phyloP scores from a whole-genome alignment of 2,329 filamentous ascomycete species.

The Aspergillus texensis region DNA sequence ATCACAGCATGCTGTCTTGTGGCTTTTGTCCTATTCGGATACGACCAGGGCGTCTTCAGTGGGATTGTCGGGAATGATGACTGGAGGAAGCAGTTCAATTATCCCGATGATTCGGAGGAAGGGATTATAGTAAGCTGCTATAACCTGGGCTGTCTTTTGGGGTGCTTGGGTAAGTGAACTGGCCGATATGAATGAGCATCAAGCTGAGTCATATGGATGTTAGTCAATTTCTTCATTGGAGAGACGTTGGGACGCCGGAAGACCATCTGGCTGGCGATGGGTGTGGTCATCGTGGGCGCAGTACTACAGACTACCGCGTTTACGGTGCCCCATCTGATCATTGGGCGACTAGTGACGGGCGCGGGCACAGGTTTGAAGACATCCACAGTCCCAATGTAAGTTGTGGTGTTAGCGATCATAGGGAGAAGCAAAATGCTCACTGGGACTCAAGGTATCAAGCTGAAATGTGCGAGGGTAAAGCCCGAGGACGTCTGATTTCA shows the following conservation, averaged over 20 bases:
- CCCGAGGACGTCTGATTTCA: neutral
- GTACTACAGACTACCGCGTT: neutral
- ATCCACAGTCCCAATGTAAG: neutral
- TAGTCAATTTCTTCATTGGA: neutral
- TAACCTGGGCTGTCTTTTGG: slow-evolving; percentile 46
- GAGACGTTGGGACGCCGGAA: neutral
- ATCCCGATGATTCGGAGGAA: slow-evolving; percentile 39
- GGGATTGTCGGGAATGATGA: slow-evolving; percentile 52
- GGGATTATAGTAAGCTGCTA: slow-evolving; percentile 50
- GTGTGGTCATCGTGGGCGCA: neutral
- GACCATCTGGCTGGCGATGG: neutral
- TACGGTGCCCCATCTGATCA: neutral
- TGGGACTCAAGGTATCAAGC: neutral
- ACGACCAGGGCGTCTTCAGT: slow-evolving; percentile 54
- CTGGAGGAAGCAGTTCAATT: slow-evolving; percentile 44
- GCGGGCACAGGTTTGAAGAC: neutral
- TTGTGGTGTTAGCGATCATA: neutral
- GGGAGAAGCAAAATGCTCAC: neutral
- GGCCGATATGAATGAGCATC: neutral
- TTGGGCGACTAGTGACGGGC: neutral
- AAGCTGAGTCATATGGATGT: neutral
- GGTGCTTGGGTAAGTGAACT: slow-evolving; percentile 29
- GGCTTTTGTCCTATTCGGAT: slow-evolving; percentile 31
- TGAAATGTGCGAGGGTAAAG: neutral
- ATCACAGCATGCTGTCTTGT: neutral